Base-by-base conservation (phyloP, 208 protist species). In the Acanthamoeba comandoni region DNA sequence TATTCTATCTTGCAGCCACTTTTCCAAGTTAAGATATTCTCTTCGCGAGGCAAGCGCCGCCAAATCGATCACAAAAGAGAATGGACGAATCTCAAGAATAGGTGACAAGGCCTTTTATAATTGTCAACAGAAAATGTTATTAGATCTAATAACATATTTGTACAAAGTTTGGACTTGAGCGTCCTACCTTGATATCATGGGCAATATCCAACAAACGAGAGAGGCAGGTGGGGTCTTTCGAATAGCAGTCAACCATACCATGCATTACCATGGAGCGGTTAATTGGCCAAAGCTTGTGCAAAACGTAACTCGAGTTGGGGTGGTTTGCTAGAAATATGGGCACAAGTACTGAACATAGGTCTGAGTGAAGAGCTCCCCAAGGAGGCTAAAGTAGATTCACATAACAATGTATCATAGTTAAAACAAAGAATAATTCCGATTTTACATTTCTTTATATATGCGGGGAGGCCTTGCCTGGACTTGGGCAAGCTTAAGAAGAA, bases 11-110 rank as follows among this genome's bases (percentile, higher is more conserved):
- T 92, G 67, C 8, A 95, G 49, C 95, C 94, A 96, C 85, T 91
- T 92, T 39, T 95, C 95, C 13, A 97, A 87, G 57, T 96, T 95
- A 29, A 97, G 91, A 43, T 94, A 93, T 24, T 96, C 95, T 70
- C 94, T 67, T 7, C 93, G 92, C 9, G 91, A 58, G 12, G 95
- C 94, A n/a, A 96, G 91, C 0, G 64, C 64, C 15, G 95, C 95
- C 13, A 97, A 86, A 24, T 97, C 95, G 71, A 97, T 94, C n/a
- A 92, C 53, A 39, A 97, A 96, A 31, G 73, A 19, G 86, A 92
- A 95, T 8, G 84, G 91, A 19, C 82, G 84, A n/a, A 67, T 58
- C 55, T 94, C 82, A 3, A 96, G 67, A 17, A 96, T 94, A 35
- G 29, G 53, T 26, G 80, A 69, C 57, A 96, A 75, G 15, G 93